Evolutionary conservation across 148 eudicot species (phyloP).

Genomic region (Salicornia ramosissima): DNA sequence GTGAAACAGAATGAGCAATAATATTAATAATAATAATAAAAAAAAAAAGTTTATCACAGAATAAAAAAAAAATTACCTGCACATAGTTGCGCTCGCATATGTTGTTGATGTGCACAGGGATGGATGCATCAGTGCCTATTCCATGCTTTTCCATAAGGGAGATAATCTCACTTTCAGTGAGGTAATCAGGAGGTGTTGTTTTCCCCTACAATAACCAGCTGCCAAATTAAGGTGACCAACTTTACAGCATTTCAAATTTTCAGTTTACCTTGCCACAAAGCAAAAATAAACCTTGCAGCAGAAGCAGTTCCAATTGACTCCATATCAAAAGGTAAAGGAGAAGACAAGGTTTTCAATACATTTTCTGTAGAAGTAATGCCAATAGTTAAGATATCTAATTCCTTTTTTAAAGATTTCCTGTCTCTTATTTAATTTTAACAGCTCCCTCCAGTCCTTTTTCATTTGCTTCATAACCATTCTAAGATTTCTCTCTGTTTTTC

Average conservation of each 20-base stretch:
- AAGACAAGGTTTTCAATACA: background rate
- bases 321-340: background rate
- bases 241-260: background rate
- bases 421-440: background rate
- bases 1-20: background rate
- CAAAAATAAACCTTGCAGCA: background rate
- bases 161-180: conserved; percentile 87
- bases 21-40: background rate
- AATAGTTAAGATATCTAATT: background rate
- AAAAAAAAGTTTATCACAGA: background rate
- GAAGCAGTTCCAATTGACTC: background rate
- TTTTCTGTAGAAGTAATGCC: background rate
- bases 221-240: background rate
- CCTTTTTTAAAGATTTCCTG: too few species aligned
- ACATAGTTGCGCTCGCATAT: conserved; percentile 96
- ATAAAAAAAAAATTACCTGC: conserved; percentile 46
- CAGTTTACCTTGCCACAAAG: background rate
- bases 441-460: background rate
- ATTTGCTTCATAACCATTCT: background rate
- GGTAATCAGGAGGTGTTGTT: conserved; percentile 82
- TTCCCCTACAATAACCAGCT: conserved; percentile 48
- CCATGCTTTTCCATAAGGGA: conserved; percentile 98
- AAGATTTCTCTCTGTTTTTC: too few species aligned
- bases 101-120: conserved; percentile 92
- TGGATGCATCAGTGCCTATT: conserved; percentile 96